Evolutionary conservation across 768 basidiomycete species (phyloP).

Genomic region (Fomitopsis serialis): DNA sequence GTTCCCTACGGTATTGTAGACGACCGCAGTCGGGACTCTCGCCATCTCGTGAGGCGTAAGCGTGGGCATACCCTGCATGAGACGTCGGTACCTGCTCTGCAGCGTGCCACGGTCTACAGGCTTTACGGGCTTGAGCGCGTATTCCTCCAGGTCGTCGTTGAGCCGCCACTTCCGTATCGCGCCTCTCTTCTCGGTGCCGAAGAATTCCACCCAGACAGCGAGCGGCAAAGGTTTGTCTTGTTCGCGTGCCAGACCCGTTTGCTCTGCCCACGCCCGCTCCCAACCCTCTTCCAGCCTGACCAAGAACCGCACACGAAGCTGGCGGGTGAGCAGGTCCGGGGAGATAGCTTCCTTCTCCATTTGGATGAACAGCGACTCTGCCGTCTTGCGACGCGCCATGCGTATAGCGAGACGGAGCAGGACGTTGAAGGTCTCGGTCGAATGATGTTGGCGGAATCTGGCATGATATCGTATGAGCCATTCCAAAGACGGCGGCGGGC

Average conservation of each 20-base stretch:
- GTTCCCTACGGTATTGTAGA: conserved; percentile 39
- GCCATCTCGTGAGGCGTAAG: conserved; percentile 28
- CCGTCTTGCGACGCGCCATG: conserved; percentile 42
- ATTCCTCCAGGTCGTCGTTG: background rate
- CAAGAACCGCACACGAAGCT: conserved; percentile 51
- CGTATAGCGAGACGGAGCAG: conserved; percentile 46
- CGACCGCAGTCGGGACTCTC: conserved; percentile 34
- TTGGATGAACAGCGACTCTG: conserved; percentile 35
- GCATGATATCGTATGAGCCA: conserved; percentile 47
- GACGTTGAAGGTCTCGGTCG: conserved; percentile 39
- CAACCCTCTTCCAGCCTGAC: conserved; percentile 47
- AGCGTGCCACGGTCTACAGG: background rate
- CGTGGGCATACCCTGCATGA: conserved; percentile 38
- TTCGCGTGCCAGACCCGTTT: conserved; percentile 4
- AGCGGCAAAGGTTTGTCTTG: conserved; percentile 26
- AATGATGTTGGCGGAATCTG: conserved; percentile 25
- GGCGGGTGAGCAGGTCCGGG: conserved; percentile 49
- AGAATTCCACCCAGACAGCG: conserved; percentile 59
- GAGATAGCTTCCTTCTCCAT: conserved; percentile 42
- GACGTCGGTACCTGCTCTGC: conserved; percentile 15
- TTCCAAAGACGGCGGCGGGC: conserved; percentile 28
- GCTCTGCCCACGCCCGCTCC: conserved; percentile 47
- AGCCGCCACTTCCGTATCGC: background rate
- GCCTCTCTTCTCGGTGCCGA: conserved; percentile 18
- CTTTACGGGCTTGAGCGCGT: background rate